Conservation (phyloP, 495 filamentous ascomycete species). For the Apiosordaria backusii region DNA sequence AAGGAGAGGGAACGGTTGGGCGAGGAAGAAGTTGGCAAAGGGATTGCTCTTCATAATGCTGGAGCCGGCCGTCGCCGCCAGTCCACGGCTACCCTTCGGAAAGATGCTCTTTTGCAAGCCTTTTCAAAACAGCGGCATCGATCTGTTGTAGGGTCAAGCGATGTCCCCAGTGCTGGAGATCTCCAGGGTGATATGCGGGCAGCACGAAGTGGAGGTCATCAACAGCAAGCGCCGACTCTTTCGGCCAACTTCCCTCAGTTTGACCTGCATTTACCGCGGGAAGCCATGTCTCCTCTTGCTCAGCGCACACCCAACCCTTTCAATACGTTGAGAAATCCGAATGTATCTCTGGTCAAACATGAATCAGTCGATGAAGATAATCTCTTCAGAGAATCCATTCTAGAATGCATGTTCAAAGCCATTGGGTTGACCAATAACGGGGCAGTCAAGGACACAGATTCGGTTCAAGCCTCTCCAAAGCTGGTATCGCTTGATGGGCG, state of each 20-base stretch:
- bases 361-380: constrained; percentile 81
- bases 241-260: constrained; percentile 11
- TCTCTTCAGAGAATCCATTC: constrained; percentile 80
- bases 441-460: constrained; percentile 62
- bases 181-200: constrained; percentile 76
- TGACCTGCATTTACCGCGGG: constrained; percentile 16
- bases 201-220: constrained; percentile 46
- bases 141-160: constrained; percentile 32
- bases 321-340: constrained; percentile 50
- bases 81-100: constrained; percentile 71
- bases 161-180: constrained; percentile 67
- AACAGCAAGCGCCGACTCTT: constrained; percentile 15
- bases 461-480: constrained; percentile 78
- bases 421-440: constrained; percentile 74
- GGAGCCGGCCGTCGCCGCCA: constrained; percentile 61
- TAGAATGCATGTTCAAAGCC: constrained; percentile 94
- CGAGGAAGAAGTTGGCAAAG: constrained; percentile 81
- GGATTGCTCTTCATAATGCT: constrained; percentile 89
- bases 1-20: constrained; percentile 81
- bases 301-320: constrained; percentile 58
- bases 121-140: constrained; percentile 45
- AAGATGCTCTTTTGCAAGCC: constrained; percentile 74
- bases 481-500: constrained; percentile 82
- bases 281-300: constrained; percentile 53
- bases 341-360: constrained; percentile 58